Percentiles rank a stretch among this genome's conserved stretches.
These are phyloP conservation scores for Collybia sp. DNA, from an alignment of 768 basidiomycete species.

Conservation along the genomic window DNA sequence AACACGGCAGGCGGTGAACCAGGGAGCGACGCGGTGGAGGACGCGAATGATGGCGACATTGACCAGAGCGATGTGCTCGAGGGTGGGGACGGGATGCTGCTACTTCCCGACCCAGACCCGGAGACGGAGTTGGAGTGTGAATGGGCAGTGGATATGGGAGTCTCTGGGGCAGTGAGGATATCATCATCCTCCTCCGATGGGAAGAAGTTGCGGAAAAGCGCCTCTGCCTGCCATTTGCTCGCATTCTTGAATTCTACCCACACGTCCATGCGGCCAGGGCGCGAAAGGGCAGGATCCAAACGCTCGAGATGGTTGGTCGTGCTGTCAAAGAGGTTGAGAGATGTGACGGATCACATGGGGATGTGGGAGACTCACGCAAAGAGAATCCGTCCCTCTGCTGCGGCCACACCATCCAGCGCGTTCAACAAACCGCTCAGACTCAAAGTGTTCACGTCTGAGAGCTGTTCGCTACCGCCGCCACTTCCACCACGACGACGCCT, in stretches of 20 bases:
- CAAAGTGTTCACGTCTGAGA: constrained; percentile 78
- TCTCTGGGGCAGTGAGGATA: constrained; percentile 24
- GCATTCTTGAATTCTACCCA: constrained; percentile 91
- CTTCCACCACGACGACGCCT: constrained; percentile 24
- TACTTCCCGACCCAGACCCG: not conserved
- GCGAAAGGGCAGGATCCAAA: constrained; percentile 86
- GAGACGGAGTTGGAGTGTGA: too few species aligned
- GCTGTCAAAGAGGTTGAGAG: constrained; percentile 25
- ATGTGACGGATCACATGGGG: constrained; percentile 18
- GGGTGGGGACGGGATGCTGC: constrained; percentile 2
- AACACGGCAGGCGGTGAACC: constrained; percentile 23
- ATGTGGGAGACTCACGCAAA: constrained; percentile 68
- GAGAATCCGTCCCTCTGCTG: constrained; percentile 81
- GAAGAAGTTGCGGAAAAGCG: constrained; percentile 88
- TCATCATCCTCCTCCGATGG: constrained; percentile 59
- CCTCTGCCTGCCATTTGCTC: constrained; percentile 80
- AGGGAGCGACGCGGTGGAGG: constrained; percentile 12
- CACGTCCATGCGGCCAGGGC: constrained; percentile 90
- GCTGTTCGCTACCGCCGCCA: constrained; percentile 43
- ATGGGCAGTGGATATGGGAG: constrained; percentile 1
- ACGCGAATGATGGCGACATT: constrained; percentile 22
- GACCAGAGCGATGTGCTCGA: constrained; percentile 17
- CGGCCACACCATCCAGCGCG: constrained; percentile 82
- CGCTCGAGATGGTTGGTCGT: constrained; percentile 91
- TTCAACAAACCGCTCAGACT: constrained; percentile 80